phyloP scores from a whole-genome alignment of 768 basidiomycete species.

The Hydnomerulius pinastri region DNA sequence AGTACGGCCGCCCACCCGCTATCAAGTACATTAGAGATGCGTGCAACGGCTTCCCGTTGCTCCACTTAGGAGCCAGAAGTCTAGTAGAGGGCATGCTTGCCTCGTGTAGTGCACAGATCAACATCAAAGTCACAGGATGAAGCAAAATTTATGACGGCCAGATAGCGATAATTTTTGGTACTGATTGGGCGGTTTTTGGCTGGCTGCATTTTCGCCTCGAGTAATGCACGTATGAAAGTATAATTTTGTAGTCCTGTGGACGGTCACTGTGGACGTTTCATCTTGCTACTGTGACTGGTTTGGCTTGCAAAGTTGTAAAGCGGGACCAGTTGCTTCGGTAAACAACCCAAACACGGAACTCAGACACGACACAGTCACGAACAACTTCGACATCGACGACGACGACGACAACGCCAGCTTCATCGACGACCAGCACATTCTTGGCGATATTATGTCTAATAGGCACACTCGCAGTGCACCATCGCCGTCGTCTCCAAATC shows the following conservation, averaged over 20 bases:
- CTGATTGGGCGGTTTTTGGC: too few species aligned
- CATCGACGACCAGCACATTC: slow-evolving; percentile 3
- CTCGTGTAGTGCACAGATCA: too few species aligned
- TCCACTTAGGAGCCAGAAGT: too few species aligned
- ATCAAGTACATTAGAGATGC: too few species aligned
- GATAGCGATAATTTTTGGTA: too few species aligned
- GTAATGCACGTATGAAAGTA: background rate
- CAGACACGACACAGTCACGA: slow-evolving; percentile 14
- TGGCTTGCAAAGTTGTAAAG: background rate
- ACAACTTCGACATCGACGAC: slow-evolving; percentile 14
- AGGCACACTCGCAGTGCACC: slow-evolving; percentile 47
- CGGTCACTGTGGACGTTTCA: background rate
- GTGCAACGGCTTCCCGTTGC: too few species aligned
- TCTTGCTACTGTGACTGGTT: background rate
- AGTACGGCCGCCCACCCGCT: too few species aligned
- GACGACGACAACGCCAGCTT: slow-evolving; percentile 19
- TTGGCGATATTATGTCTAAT: slow-evolving; percentile 40
- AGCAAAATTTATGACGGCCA: too few species aligned
- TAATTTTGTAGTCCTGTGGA: background rate
- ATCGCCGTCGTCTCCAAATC: slow-evolving; percentile 43
- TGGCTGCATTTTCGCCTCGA: too few species aligned
- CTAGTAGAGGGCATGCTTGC: too few species aligned
- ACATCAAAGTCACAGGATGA: too few species aligned
- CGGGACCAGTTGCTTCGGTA: slow-evolving; percentile 4
- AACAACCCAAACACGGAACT: slow-evolving; percentile 30